These are phyloP conservation scores for Aureobasidium namibiae DNA, from an alignment of 2,329 filamentous ascomycete species.

Conservation along the genomic window DNA sequence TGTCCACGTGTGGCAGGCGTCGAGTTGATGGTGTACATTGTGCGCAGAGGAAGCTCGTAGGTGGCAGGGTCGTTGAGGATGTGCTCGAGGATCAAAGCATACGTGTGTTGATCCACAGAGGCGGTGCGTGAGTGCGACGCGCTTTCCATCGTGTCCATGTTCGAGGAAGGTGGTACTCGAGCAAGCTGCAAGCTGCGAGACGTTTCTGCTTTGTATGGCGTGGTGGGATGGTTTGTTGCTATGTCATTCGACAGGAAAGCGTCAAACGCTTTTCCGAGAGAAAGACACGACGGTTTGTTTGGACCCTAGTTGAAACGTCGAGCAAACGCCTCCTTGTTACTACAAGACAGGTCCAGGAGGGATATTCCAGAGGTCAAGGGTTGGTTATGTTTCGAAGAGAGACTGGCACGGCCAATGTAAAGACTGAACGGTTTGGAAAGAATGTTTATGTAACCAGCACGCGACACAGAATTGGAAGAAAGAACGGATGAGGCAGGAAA, in stretches of 20 bases:
- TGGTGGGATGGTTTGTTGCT: not conserved
- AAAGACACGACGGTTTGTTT: constrained; percentile 6
- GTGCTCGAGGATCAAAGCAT: constrained; percentile 47
- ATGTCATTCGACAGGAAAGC: constrained; percentile 1
- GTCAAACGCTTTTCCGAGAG: constrained; percentile 7
- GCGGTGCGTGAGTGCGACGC: constrained; percentile 22
- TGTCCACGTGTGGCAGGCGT: constrained; percentile 36
- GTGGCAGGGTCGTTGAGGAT: constrained; percentile 52
- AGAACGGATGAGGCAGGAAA: not conserved
- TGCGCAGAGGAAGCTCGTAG: constrained; percentile 59
- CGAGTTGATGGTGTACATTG: constrained; percentile 60
- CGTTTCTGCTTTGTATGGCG: constrained; percentile 1
- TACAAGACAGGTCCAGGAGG: not conserved
- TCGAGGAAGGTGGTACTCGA: not conserved
- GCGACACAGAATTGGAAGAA: not conserved
- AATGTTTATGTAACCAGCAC: constrained; percentile 9
- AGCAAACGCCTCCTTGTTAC: constrained; percentile 1
- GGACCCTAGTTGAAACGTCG: not conserved
- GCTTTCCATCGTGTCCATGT: constrained; percentile 10
- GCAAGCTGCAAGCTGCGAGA: not conserved
- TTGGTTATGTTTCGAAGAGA: not conserved
- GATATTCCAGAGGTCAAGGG: not conserved
- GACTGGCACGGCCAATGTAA: constrained; percentile 4
- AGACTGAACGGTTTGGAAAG: constrained; percentile 5
- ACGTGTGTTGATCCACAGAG: constrained; percentile 25